Base-by-base conservation (phyloP, 2,329 filamentous ascomycete genomes). In the Nigrospora oryzae region DNA sequence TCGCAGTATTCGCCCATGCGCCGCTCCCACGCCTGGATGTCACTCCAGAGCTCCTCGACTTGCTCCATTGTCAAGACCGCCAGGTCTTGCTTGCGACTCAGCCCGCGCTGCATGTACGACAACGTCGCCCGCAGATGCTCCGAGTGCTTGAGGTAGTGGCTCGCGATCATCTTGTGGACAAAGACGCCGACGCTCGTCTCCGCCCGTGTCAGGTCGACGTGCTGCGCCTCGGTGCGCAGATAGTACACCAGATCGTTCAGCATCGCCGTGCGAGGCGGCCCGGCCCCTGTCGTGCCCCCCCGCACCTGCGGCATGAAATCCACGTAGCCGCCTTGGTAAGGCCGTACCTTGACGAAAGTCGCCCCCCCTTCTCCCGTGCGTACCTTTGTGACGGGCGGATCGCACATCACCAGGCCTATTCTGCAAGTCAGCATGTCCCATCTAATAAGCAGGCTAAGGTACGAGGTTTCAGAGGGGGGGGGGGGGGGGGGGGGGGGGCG, bases 31-130 rank as follows among this genome's bases (percentile, higher is more conserved):
- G 52, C 51, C 42, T 58, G 56, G 36, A 49, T 49, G 38, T 58
- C 56, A 43, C 53, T 54, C 55, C 55, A 58, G 23, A 54, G 46
- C 15, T 51, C 52, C 51, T 58, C 56, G 4, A 55, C 53, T 48
- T 53, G 49, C 16, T 46, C 46, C 44, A 53, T 47, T 23, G 46
- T 43, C 10, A 53, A 35, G 11, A 34, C 12, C 0, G 52, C 48
- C 11, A 57, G 47, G 42, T 58, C 55, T 38, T 52, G 51, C 44
- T 53, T 55, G 42, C 56, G 52, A 36, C 47, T 52, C n/a, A 56
- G 48, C n/a, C 49, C 49, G 5, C 53, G 48, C 46, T 57, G 56
- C 8, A 51, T 49, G 15, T 46, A 46, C 5, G 49, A 53, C 17
- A 58, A 46, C 4, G 46, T 51, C 3, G 51, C 50, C 11, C 52